phyloP scores from a whole-genome alignment of 768 basidiomycete genomes.

The Boletus patriciae region DNA sequence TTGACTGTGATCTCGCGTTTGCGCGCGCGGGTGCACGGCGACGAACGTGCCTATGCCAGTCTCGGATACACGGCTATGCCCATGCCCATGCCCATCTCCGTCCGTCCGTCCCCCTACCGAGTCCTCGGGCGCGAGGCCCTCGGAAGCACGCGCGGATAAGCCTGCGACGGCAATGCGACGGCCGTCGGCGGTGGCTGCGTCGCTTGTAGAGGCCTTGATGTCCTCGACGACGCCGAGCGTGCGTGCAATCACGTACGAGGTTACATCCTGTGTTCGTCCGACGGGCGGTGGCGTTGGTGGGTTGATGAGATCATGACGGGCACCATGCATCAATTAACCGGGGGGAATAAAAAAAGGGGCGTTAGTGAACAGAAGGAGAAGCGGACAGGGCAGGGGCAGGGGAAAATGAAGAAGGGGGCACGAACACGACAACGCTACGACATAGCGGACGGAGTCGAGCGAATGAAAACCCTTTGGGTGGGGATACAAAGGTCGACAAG shows the following conservation, averaged over 20 bases:
- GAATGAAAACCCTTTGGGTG: conserved; percentile 2
- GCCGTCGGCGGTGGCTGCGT: conserved; percentile 25
- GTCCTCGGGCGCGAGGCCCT: conserved; percentile 18
- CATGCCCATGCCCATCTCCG: background rate
- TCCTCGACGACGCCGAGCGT: conserved; percentile 77
- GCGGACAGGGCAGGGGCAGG: background rate
- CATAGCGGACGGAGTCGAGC: conserved; percentile 2
- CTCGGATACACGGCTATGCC: background rate
- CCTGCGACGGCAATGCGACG: background rate
- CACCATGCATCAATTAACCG: background rate
- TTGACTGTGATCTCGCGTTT: background rate
- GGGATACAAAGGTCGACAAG: conserved; percentile 15
- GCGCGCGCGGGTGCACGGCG: background rate
- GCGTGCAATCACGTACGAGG: conserved; percentile 79
- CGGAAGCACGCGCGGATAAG: conserved; percentile 6
- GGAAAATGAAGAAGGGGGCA: background rate
- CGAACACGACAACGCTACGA: conserved; percentile 2
- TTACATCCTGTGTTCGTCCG: conserved; percentile 57
- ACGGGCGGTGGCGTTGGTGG: background rate
- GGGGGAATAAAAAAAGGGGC: background rate
- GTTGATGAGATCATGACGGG: background rate
- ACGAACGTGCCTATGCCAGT: background rate
- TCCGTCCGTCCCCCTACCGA: background rate
- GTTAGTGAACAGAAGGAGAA: conserved; percentile 11
- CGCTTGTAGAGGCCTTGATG: conserved; percentile 71